Base-by-base conservation (phyloP, 768 basidiomycete species). In the Amanita polypyramis region DNA sequence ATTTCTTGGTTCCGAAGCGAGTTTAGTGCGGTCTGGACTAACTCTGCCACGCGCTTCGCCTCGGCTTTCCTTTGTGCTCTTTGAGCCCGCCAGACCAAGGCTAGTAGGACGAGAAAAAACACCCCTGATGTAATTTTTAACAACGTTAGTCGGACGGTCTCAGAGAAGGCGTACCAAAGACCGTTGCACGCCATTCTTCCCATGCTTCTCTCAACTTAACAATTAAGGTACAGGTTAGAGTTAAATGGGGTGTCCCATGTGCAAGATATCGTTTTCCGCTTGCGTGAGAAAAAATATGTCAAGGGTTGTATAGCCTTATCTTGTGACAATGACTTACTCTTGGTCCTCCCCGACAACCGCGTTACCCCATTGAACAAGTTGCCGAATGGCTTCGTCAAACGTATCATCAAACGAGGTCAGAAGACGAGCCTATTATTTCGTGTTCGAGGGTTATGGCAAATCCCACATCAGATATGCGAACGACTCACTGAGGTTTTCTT, bases 1-100 rank as follows among this genome's bases (percentile, higher is more conserved):
- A 85, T 68, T 60, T 92, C 91, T 63, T 92, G 87, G 56, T 84
- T 82, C 58, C 80, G 82, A 61, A 93, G 72, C 14, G 80, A 78
- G 55, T 88, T 83, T 44, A 92, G 76, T 9, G 83, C 85, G 50
- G 82, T 76, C 63, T 85, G 83, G 19, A 90, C 89, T 43, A 92
- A 72, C 56, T 76, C 79, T 47, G 77, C 73, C 51, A 88, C 77
- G 49, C 80, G 85, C 55, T 71, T 74, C 50, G 65, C 70, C 62
- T 91, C 85, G 6, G 70, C 64, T 58, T 69, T 69, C 55, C 68
- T 75, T 54, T 69, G 74, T 49, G 73, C 70, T 52, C 77, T 67
- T 42, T 72, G 70, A 15, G 65, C 51, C 15, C 74, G 71, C 20
- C 59, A 56, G n/a, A 56, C 46, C 46, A 67, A 46, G 41, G 55